Percentiles rank a stretch among this genome's conserved stretches.
Conservation (phyloP, 345 rosid species). For the Pistacia atlantica region DNA sequence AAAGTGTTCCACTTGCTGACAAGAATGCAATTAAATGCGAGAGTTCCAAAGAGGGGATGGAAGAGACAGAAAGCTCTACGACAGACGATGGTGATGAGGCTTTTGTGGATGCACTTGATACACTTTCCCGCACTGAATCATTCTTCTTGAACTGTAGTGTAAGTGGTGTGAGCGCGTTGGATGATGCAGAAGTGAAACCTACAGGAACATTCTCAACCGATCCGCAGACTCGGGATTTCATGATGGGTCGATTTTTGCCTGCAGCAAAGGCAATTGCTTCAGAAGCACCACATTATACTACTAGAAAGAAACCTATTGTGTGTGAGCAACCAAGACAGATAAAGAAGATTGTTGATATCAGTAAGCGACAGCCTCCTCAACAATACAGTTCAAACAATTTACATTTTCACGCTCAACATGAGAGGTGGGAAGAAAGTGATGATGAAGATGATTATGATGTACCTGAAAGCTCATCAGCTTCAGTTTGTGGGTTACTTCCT, state of each 20-base stretch:
- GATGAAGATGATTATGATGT: constrained; percentile 48
- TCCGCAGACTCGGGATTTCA: constrained; percentile 62
- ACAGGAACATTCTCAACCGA: constrained; percentile 54
- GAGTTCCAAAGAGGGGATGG: constrained; percentile 30
- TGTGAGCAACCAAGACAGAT: constrained; percentile 37
- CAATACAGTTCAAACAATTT: constrained; percentile 32
- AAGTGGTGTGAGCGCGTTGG: constrained; percentile 57
- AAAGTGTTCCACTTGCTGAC: constrained; percentile 18
- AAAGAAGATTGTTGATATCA: constrained; percentile 26
- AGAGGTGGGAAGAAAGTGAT: constrained; percentile 42
- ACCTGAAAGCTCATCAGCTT: constrained; percentile 39
- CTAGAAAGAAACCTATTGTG: constrained; percentile 48
- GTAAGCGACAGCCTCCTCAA: constrained; percentile 24
- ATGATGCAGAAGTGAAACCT: constrained; percentile 49
- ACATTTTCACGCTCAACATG: constrained; percentile 26
- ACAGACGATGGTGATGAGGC: constrained; percentile 37
- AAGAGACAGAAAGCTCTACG: constrained; percentile 31
- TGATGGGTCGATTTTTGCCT: constrained; percentile 93
- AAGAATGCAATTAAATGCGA: constrained; percentile 20
- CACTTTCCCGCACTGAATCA: constrained; percentile 59
- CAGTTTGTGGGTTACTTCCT: constrained; percentile 77
- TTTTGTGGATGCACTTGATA: constrained; percentile 56
- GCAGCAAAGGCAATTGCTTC: constrained; percentile 93
- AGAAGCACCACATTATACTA: constrained; percentile 52
- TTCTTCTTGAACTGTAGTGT: constrained; percentile 61